Evolutionary conservation across 116 monocot species (phyloP).

Genomic region (Cymodocea nodosa): DNA sequence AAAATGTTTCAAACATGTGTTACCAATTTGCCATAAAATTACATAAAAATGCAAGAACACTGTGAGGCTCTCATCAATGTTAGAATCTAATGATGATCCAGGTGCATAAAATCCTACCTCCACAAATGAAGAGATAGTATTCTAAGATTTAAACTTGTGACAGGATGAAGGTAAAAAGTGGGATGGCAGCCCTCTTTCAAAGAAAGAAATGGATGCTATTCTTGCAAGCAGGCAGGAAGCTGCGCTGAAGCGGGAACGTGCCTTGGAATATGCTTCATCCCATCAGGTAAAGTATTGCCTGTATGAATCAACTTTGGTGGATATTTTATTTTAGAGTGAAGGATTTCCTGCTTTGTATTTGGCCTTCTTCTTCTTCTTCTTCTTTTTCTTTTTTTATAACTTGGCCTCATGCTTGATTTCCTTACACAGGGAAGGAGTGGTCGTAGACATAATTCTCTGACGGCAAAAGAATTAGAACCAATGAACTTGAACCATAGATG

Average conservation of each 20-base stretch:
- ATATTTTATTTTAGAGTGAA: neutral
- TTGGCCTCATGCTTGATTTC: neutral
- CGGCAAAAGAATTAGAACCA: constrained; percentile 14
- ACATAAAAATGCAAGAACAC: no score
- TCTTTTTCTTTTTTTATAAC: no score
- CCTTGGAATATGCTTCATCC: constrained; percentile 44
- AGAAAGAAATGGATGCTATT: constrained; percentile 37
- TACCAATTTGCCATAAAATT: no score
- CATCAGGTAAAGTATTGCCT: constrained; percentile 25
- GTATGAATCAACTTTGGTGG: neutral
- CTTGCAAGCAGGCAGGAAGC: constrained; percentile 40
- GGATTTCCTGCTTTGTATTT: neutral
- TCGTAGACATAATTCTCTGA: constrained; percentile 17
- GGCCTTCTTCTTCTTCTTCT: no score
- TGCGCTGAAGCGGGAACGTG: constrained; percentile 46
- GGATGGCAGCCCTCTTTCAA: constrained; percentile 48
- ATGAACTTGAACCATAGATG: constrained; percentile 22
- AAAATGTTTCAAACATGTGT: no score
- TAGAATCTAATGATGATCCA: no score
- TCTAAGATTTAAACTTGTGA: neutral
- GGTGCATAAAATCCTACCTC: no score
- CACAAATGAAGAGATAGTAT: no score
- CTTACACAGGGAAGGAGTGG: constrained; percentile 22
- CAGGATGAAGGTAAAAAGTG: constrained; percentile 26
- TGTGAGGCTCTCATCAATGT: no score